Evolutionary conservation across 2,329 filamentous ascomycete genomes (phyloP).

Genomic region (Coleophoma crateriformis): DNA sequence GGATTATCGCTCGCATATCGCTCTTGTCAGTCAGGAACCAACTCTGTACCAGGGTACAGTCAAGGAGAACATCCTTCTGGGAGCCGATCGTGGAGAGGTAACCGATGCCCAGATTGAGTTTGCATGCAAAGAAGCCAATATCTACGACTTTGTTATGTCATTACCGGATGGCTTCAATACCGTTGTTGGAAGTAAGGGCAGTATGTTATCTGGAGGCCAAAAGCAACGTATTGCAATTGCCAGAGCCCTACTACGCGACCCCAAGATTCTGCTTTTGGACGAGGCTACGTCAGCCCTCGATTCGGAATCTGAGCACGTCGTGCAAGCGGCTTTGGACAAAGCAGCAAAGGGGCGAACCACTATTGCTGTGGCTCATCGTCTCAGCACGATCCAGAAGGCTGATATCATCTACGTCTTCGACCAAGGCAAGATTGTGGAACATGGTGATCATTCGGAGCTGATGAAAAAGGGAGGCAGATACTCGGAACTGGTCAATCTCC

Average conservation of each 20-base stretch:
- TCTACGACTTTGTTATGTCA: constrained; percentile 85
- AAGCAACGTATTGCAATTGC: constrained; percentile 92
- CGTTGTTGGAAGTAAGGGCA: constrained; percentile 79
- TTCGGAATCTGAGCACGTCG: constrained; percentile 71
- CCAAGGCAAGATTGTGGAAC: constrained; percentile 78
- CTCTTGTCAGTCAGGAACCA: constrained; percentile 90
- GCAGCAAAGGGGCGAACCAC: constrained; percentile 83
- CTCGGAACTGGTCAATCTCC: constrained; percentile 72
- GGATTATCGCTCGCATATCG: constrained; percentile 76
- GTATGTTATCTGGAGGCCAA: constrained; percentile 82
- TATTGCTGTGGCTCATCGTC: constrained; percentile 86
- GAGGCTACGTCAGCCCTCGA: constrained; percentile 77
- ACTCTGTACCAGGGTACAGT: constrained; percentile 93
- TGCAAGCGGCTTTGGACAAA: constrained; percentile 74
- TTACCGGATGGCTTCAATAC: constrained; percentile 83
- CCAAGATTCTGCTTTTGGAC: constrained; percentile 78
- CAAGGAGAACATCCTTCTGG: constrained; percentile 82
- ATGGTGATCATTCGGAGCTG: constrained; percentile 71
- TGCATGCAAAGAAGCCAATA: constrained; percentile 86
- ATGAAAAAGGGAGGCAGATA: constrained; percentile 68
- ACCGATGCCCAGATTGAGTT: constrained; percentile 67
- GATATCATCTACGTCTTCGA: constrained; percentile 98
- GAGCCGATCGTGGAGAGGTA: constrained; percentile 60
- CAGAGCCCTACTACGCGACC: constrained; percentile 82
- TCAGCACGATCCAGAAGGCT: constrained; percentile 91